Conservation (phyloP, 805 yeast species). For the Ogataea kodamae region DNA sequence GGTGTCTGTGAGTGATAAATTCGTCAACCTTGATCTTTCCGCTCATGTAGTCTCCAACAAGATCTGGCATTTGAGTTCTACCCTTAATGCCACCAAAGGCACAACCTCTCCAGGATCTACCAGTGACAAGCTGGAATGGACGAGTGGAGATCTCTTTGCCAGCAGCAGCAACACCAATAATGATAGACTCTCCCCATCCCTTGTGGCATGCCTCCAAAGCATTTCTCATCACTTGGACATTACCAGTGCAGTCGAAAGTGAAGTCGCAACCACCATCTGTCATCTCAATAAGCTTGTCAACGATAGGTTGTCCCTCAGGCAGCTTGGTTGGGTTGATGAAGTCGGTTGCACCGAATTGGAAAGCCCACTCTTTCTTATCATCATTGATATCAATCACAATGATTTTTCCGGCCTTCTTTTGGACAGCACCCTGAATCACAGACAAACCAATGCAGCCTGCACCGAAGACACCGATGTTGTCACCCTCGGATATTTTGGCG, state of each 20-base stretch:
- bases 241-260: constrained; percentile 98
- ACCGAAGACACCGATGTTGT: constrained; percentile 94
- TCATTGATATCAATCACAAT: constrained; percentile 87
- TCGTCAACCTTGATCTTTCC: constrained; percentile 89
- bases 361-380: constrained; percentile 80
- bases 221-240: constrained; percentile 88
- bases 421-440: constrained; percentile 90
- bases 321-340: constrained; percentile 82
- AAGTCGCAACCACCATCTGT: constrained; percentile 97
- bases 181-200: constrained; percentile 96
- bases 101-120: constrained; percentile 98
- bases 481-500: constrained; percentile 87
- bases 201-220: constrained; percentile 97
- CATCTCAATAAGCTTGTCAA: constrained; percentile 76
- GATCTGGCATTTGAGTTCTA: constrained; percentile 87
- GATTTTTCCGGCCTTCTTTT: constrained; percentile 75
- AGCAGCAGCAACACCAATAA: constrained; percentile 98
- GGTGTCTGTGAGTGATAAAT: constrained; percentile 87
- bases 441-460: constrained; percentile 97
- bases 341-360: constrained; percentile 91
- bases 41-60: constrained; percentile 78
- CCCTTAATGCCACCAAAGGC: constrained; percentile 99
- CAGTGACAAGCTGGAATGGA: constrained; percentile 98
- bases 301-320: constrained; percentile 71
- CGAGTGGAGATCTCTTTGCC: constrained; percentile 95